Conservation (phyloP, 495 filamentous ascomycete genomes). For the Physcia stellaris region DNA sequence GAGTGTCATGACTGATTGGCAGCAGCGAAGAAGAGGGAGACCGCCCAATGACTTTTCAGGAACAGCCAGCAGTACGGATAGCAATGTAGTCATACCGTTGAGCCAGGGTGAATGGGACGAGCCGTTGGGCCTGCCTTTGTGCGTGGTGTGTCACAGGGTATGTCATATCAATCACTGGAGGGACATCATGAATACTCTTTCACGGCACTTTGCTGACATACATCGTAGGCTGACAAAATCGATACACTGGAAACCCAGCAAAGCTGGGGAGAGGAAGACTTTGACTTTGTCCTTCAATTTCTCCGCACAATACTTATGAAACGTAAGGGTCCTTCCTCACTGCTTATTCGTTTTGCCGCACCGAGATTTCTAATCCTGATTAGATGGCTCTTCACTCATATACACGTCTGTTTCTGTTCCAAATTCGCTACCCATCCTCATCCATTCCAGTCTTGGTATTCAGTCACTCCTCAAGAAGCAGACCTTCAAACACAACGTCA, state of each 20-base stretch:
- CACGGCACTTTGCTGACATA: no score
- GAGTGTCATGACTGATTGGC: conserved; percentile 57
- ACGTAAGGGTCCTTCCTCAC: conserved; percentile 41
- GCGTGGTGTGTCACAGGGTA: conserved; percentile 89
- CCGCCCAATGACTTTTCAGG: conserved; percentile 7
- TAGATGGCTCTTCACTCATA: conserved; percentile 82
- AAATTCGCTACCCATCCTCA: conserved; percentile 64
- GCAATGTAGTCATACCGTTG: conserved; percentile 58
- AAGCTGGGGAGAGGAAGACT: conserved; percentile 85
- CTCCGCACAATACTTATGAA: conserved; percentile 74
- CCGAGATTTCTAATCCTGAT: neutral
- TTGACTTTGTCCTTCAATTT: conserved; percentile 83
- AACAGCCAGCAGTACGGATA: conserved; percentile 29
- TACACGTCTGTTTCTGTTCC: conserved; percentile 74
- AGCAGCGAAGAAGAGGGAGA: conserved; percentile 34
- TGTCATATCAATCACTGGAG: conserved; percentile 21
- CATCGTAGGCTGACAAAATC: conserved; percentile 76
- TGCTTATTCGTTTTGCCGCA: conserved; percentile 2
- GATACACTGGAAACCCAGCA: conserved; percentile 75
- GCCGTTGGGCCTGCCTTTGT: conserved; percentile 73
- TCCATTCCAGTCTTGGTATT: conserved; percentile 82
- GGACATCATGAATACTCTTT: no score
- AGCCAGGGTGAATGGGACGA: conserved; percentile 94
- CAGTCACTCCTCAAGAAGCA: conserved; percentile 75
- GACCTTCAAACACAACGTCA: conserved; percentile 83